Evolutionary conservation across 768 basidiomycete species (phyloP).

Genomic region (Mycena amicta): DNA sequence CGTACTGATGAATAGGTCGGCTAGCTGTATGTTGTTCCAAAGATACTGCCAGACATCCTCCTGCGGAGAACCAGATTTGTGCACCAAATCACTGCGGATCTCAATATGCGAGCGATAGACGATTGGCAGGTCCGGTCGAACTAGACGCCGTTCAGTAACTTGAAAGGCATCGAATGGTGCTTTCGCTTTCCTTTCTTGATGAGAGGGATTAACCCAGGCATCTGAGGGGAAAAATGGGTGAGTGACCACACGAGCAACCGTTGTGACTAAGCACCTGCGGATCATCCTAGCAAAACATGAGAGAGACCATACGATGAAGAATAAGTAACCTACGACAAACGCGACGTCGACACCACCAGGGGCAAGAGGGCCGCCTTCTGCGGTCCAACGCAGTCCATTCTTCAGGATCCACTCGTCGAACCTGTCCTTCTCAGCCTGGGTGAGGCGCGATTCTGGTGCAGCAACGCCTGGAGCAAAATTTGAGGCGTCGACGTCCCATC

Average conservation of each 20-base stretch:
- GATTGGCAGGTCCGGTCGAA: slow-evolving; percentile 83
- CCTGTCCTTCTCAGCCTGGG: slow-evolving; percentile 70
- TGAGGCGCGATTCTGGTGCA: slow-evolving; percentile 73
- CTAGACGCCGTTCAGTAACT: slow-evolving; percentile 9
- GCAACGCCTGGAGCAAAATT: slow-evolving; percentile 56
- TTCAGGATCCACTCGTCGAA: slow-evolving; percentile 89
- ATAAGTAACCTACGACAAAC: slow-evolving; percentile 65
- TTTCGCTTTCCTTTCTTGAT: slow-evolving; percentile 59
- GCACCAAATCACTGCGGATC: slow-evolving; percentile 85
- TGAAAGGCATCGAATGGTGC: not conserved
- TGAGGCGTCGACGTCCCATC: not conserved
- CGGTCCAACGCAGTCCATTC: slow-evolving; percentile 88
- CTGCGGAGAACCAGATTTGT: slow-evolving; percentile 80
- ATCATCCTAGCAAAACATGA: slow-evolving; percentile 51
- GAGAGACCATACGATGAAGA: not conserved
- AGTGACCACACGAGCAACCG: no score
- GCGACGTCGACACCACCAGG: slow-evolving; percentile 84
- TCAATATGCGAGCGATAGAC: slow-evolving; percentile 96
- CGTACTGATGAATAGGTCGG: slow-evolving; percentile 88
- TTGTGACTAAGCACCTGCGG: slow-evolving; percentile 97
- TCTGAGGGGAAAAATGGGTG: no score
- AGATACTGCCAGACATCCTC: slow-evolving; percentile 94
- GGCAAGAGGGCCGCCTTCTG: slow-evolving; percentile 82
- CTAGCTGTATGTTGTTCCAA: slow-evolving; percentile 88
- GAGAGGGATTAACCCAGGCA: slow-evolving; percentile 92